A percentile compares a stretch with the other conserved stretches of the same genome.
These are phyloP conservation scores for Boletus vinaceobasis DNA, from an alignment of 768 basidiomycete species.

Conservation along the genomic window DNA sequence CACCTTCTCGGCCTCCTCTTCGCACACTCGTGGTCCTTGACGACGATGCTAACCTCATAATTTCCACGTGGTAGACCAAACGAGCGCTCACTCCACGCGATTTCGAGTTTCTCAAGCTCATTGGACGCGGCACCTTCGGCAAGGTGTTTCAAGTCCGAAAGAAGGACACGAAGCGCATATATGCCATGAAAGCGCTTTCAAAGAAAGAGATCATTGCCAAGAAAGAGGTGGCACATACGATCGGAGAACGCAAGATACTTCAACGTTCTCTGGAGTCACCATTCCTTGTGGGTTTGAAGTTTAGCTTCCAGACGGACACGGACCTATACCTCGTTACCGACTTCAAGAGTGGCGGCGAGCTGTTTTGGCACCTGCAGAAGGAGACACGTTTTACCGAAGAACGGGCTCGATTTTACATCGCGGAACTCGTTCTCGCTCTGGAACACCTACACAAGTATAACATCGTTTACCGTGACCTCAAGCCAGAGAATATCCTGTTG, in stretches of 20 bases:
- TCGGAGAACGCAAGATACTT: constrained; percentile 98
- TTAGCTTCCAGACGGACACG: constrained; percentile 93
- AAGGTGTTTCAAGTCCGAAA: constrained; percentile 99
- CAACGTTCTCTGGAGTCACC: constrained; percentile 91
- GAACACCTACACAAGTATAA: constrained; percentile 98
- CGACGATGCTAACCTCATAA: constrained; percentile 14
- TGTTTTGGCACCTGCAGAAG: constrained; percentile 97
- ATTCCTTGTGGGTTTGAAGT: constrained; percentile 97
- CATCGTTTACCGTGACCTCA: constrained; percentile 94
- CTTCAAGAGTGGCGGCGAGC: constrained; percentile 97
- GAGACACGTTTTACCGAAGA: constrained; percentile 94
- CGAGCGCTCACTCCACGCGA: constrained; percentile 88
- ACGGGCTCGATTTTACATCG: constrained; percentile 92
- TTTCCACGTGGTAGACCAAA: constrained; percentile 57
- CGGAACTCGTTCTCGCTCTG: constrained; percentile 90
- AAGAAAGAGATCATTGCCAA: constrained; percentile 99
- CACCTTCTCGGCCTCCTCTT: constrained; percentile 23
- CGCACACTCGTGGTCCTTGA: constrained; percentile 22
- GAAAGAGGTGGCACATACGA: constrained; percentile 99
- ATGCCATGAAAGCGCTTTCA: constrained; percentile 98
- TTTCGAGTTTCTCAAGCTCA: constrained; percentile 98
- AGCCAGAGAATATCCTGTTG: constrained; percentile 97
- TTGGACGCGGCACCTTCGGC: constrained; percentile 97
- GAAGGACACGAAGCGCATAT: constrained; percentile 96
- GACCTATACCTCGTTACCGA: constrained; percentile 97